Evolutionary conservation across 2,329 filamentous ascomycete species (phyloP), one percentile per base, ranked within the genome.

Genomic region (Trichophyton schoenleinii): DNA sequence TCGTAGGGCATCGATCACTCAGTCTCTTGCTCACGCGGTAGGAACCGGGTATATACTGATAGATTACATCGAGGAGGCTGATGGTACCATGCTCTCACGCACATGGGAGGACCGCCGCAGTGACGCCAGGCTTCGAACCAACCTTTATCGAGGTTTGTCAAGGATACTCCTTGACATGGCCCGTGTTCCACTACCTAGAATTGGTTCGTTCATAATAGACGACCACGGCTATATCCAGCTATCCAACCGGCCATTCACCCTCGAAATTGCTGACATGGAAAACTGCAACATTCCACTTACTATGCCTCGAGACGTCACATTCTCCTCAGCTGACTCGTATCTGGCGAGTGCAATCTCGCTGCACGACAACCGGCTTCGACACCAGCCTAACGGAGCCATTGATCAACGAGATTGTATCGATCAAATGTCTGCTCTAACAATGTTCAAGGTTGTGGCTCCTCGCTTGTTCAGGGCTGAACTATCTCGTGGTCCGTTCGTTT

Each of bases 171-270:
- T 70, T 3, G 61, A 49, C 25, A 6, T 68, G 2, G 59, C 53
- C 3, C 63, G 66, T n/a, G 64, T 63, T 8, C 67, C 70, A 25
- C 55, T 72, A 7, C 68, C 68, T 4, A 64, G 66, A 8, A 75
- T 76, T 58, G 72, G 72, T 2, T 75, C 73, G 9, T 67, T 70
- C 11, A 66, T 65, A 13, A 66, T 75, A 7, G 64, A 72, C 53
- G 57, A 68, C 2, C 36, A 68, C 9, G 66, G 70, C 7, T 62
- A 63, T 42, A 48, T 71, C 18, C 59, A 38, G 9, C 60, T 70
- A n/a, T 61, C 48, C 11, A 70, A 68, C 46, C 65, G 70, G 1
- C 69, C 69, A 3, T 61, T 71, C 4, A 67, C 67, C 3, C 57
- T 68, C 11, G 59, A 65, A n/a, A 57, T 69, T n/a, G 34, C 11